Evolutionary conservation across 495 filamentous ascomycete species (phyloP), one percentile per base, ranked within the genome.

Genomic region (Penicillium egyptiacum): DNA sequence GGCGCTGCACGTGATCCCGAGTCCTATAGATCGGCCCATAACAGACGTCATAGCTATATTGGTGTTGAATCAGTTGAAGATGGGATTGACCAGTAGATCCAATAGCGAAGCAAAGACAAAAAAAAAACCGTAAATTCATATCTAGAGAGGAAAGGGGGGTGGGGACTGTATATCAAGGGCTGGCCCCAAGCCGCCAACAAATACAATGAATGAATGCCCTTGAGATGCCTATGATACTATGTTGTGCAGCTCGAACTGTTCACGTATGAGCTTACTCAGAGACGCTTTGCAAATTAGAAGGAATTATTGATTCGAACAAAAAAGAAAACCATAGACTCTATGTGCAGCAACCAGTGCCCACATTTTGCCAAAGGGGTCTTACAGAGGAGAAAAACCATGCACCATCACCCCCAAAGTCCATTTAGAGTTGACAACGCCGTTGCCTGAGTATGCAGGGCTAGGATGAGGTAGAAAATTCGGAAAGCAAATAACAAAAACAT

Each of bases 311-410:
- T 66, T 58, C 35, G 60, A 57, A 28, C n/a, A 58, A 58, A 48
- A 20, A 33, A 12, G 28, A 17, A 39, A 16, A 22, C 17, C 35
- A 41, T 59, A 57, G 46, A 41, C 48, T 57, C 42, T 60, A 62
- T 63, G 58, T 61, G 59, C 53, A 63, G 58, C 65, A 67, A 31
- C 66, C 63, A 64, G 66, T 65, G 60, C 60, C 48, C 46, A 57
- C 63, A 66, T 50, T 57, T 39, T 46, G 31, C 59, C 50, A 39
- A 45, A 56, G 44, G 45, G 43, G 17, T 26, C 58, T 46, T 50
- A 26, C 58, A 56, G 53, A 31, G 37, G 44, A 50, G 56, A 31
- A 61, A 49, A 48, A 42, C 37, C 26, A 39, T 43, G 28, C 56
- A 39, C 57, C 44, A 51, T 28, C 42, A 52, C 46, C 46, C 46